phyloP scores from a whole-genome alignment of 2,329 filamentous ascomycete species.

The Ophiocordyceps unilateralis region DNA sequence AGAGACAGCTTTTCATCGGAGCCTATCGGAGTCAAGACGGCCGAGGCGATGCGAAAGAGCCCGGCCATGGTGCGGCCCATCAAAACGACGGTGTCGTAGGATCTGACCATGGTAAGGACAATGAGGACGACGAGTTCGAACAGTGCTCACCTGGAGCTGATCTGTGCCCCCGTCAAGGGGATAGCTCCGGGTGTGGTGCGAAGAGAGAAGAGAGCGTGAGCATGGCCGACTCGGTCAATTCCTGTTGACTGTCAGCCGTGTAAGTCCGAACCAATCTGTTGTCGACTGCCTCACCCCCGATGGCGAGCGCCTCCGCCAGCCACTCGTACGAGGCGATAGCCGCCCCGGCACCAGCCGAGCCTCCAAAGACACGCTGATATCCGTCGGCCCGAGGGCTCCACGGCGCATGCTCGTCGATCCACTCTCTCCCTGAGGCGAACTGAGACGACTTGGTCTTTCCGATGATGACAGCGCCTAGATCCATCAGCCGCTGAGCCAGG shows the following conservation, averaged over 20 bases:
- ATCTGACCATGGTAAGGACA: constrained; percentile 1
- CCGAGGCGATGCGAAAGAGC: constrained; percentile 7
- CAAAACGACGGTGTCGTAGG: constrained; percentile 8
- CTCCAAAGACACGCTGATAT: constrained; percentile 19
- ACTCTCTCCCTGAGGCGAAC: constrained; percentile 25
- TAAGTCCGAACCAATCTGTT: not conserved
- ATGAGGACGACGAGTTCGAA: not conserved
- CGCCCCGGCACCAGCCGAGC: constrained; percentile 20
- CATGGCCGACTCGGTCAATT: not conserved
- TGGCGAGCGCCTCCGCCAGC: constrained; percentile 18
- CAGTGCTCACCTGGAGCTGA: constrained; percentile 7
- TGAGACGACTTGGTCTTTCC: constrained; percentile 35
- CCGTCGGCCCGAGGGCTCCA: constrained; percentile 30
- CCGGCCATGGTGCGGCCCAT: constrained; percentile 10
- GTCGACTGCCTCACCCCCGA: constrained; percentile 16
- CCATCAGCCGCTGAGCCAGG: constrained; percentile 35
- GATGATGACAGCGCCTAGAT: constrained; percentile 38
- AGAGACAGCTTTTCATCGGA: not conserved
- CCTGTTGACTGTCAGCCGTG: not conserved
- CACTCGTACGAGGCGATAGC: constrained; percentile 23
- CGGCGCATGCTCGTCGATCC: constrained; percentile 21
- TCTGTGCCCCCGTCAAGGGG: constrained; percentile 4
- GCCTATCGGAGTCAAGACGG: constrained; percentile 4
- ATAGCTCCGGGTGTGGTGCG: constrained; percentile 5
- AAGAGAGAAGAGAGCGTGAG: constrained; percentile 15